Evolutionary conservation across 257 asterid species (phyloP).

Genomic region (Linaria vulgaris): DNA sequence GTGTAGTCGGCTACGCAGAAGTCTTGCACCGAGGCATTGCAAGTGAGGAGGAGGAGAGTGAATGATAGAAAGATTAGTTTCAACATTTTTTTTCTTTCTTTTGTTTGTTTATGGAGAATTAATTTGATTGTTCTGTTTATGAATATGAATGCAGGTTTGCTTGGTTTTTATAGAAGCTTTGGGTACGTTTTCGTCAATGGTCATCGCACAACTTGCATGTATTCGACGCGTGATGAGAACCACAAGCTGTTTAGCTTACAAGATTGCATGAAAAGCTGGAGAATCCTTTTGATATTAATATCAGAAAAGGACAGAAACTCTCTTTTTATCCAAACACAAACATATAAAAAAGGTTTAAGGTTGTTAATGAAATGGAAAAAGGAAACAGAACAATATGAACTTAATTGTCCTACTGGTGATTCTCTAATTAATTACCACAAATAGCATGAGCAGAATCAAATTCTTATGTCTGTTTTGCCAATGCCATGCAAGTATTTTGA

Average conservation of each 20-base stretch:
- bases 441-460: neutral
- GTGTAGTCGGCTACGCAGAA: conserved; percentile 62
- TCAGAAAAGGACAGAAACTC: neutral
- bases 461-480: neutral
- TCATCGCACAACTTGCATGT: neutral
- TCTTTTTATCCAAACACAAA: neutral
- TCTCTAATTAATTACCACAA: too few species aligned
- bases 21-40: conserved; percentile 56
- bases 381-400: too few species aligned
- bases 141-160: neutral
- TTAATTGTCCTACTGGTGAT: too few species aligned
- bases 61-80: conserved; percentile 31
- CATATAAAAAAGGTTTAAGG: neutral
- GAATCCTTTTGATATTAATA: neutral
- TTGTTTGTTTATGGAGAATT: neutral
- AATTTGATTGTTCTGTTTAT: neutral
- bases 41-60: conserved; percentile 29
- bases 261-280: conserved; percentile 1
- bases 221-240: conserved; percentile 19
- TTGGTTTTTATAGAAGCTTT: conserved; percentile 26
- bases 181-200: conserved; percentile 2
- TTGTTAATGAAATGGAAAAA: neutral
- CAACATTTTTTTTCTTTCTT: conserved; percentile 38
- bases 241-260: conserved; percentile 29
- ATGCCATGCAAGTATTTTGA: neutral